These are phyloP conservation scores for Vairimorpha necatrix DNA, from an alignment of 371 early-diverging fungal species.

Conservation along the genomic window DNA sequence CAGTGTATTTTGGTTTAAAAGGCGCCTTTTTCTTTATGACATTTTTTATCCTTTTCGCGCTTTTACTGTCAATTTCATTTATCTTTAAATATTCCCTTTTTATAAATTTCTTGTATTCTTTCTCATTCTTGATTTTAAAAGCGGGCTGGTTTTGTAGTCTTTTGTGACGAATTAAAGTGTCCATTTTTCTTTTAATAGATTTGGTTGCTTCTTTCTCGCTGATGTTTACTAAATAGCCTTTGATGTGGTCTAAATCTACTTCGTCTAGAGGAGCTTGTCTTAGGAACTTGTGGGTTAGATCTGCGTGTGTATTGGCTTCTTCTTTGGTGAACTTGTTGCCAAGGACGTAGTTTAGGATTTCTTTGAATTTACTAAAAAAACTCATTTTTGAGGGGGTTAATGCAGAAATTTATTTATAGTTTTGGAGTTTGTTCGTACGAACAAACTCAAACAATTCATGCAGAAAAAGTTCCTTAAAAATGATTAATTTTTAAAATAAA, in stretches of 20 bases:
- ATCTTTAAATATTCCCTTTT: background rate
- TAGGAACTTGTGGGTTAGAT: slow-evolving; percentile 6
- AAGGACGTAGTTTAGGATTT: background rate
- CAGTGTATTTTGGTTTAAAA: background rate
- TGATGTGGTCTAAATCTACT: slow-evolving; percentile 11
- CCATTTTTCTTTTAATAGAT: slow-evolving; percentile 6
- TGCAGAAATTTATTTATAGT: no score
- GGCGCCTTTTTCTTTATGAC: slow-evolving; percentile 6
- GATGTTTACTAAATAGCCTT: slow-evolving; percentile 5
- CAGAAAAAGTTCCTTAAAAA: no score
- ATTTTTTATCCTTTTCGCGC: background rate
- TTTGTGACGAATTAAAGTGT: slow-evolving; percentile 14
- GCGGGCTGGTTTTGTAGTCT: background rate
- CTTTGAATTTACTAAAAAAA: background rate
- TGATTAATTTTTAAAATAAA: no score
- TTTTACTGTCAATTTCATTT: background rate
- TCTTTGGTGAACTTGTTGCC: background rate
- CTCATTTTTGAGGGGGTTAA: background rate
- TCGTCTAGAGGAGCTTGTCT: background rate
- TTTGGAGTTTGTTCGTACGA: no score
- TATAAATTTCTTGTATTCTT: background rate
- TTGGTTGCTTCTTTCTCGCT: slow-evolving; percentile 5
- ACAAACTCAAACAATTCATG: no score
- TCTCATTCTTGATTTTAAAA: background rate
- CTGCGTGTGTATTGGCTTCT: background rate